Evolutionary conservation across 306 rosid species (phyloP).

Genomic region (Dryas alaskensis): DNA sequence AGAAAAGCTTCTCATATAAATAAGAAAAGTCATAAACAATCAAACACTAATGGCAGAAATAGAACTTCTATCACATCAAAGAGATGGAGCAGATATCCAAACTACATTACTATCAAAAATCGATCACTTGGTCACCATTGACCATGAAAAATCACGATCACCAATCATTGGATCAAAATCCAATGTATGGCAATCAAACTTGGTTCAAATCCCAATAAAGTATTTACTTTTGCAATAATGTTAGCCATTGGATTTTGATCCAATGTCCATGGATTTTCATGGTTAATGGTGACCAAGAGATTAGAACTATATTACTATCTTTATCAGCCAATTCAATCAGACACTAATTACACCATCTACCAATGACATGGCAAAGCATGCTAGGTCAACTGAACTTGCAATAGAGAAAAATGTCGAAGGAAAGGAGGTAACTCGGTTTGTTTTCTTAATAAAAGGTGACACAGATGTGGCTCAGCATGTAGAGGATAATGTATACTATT

Average conservation of each 20-base stretch:
- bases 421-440: neutral
- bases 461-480: neutral
- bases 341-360: neutral
- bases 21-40: neutral
- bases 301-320: neutral
- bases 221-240: no score
- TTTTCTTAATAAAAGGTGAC: neutral
- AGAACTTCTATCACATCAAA: neutral
- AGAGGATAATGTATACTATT: neutral
- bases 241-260: no score
- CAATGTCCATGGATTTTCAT: no score
- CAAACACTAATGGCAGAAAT: neutral
- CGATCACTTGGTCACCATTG: no score
- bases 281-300: neutral
- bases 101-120: neutral
- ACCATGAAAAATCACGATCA: no score
- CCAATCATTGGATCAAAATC: no score
- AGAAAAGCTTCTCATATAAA: neutral
- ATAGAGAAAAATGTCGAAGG: neutral
- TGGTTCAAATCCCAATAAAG: no score
- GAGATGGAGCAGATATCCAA: neutral
- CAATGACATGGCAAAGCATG: neutral
- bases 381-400: neutral
- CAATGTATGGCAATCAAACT: no score
- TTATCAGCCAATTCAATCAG: neutral